Conservation (phyloP, 140 eudicot species). For the Anethum foeniculum region DNA sequence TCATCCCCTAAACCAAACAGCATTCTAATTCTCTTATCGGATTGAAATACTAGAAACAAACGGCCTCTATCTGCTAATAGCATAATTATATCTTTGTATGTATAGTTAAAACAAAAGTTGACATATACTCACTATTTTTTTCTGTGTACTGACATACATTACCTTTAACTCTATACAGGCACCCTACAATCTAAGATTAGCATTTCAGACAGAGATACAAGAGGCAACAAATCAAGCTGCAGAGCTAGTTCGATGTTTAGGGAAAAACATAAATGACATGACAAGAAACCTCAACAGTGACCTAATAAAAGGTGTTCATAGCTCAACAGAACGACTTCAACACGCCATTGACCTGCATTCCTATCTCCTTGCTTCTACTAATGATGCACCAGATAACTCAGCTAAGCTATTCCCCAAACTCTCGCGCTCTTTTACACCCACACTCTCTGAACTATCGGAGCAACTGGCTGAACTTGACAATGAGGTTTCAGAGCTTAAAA, state of each 20-base stretch:
- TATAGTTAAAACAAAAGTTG: neutral
- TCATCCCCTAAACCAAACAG: neutral
- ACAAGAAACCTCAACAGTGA: slow-evolving; percentile 28
- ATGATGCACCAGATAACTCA: slow-evolving; percentile 24
- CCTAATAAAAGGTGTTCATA: slow-evolving; percentile 33
- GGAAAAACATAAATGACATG: slow-evolving; percentile 54
- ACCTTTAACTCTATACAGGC: slow-evolving; percentile 32
- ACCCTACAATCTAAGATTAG: slow-evolving; percentile 36
- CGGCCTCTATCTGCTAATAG: neutral
- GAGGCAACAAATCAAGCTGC: slow-evolving; percentile 60
- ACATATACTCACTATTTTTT: slow-evolving; percentile 1
- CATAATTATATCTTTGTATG: neutral
- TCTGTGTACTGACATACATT: neutral
- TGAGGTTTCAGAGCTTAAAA: slow-evolving; percentile 20
- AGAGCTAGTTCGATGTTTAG: slow-evolving; percentile 45
- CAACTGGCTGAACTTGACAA: slow-evolving; percentile 25
- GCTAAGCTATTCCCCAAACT: slow-evolving; percentile 24
- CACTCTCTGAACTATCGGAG: slow-evolving; percentile 22
- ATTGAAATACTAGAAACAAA: neutral
- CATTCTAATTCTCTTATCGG: neutral
- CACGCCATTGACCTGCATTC: slow-evolving; percentile 44
- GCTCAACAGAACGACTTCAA: slow-evolving; percentile 48
- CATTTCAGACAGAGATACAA: slow-evolving; percentile 50
- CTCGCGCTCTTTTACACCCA: slow-evolving; percentile 24
- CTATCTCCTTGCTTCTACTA: slow-evolving; percentile 36